Evolutionary conservation across 2,329 filamentous ascomycete species (phyloP).

Genomic region (Teratosphaeria epicoccoides): DNA sequence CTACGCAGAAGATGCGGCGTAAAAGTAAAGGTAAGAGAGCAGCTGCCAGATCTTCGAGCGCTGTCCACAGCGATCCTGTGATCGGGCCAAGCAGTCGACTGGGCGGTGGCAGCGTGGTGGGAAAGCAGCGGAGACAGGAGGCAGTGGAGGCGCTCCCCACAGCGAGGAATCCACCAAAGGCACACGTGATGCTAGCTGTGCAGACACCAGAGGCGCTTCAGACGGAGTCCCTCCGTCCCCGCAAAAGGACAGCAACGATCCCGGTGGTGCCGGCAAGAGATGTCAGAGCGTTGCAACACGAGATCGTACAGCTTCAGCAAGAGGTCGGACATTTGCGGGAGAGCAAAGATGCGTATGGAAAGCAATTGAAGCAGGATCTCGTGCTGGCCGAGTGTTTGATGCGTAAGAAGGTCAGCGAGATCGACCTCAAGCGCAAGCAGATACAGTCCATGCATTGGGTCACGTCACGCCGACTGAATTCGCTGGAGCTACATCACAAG

Average conservation of each 20-base stretch:
- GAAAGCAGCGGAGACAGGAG: background rate
- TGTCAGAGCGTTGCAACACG: background rate
- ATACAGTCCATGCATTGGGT: background rate
- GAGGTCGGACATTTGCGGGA: background rate
- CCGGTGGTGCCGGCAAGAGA: background rate
- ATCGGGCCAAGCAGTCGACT: background rate
- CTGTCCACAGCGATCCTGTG: background rate
- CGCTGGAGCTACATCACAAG: background rate
- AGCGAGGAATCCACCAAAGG: background rate
- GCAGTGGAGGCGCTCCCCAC: background rate
- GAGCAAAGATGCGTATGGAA: background rate
- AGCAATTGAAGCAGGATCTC: constrained; percentile 5
- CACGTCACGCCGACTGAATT: background rate
- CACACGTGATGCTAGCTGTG: background rate
- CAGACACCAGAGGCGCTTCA: background rate
- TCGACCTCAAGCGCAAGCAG: background rate
- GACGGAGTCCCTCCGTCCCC: background rate
- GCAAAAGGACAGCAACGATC: background rate
- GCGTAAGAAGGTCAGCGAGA: background rate
- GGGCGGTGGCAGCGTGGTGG: background rate
- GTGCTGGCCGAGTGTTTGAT: constrained; percentile 1
- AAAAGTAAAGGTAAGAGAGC: background rate
- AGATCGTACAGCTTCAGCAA: background rate
- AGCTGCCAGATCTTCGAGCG: background rate
- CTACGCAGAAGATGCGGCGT: background rate